Percentiles rank a stretch among this genome's conserved stretches.
These are phyloP conservation scores for Rhizopus delemar DNA, from an alignment of 371 early-diverging fungal genomes.

Conservation along the genomic window DNA sequence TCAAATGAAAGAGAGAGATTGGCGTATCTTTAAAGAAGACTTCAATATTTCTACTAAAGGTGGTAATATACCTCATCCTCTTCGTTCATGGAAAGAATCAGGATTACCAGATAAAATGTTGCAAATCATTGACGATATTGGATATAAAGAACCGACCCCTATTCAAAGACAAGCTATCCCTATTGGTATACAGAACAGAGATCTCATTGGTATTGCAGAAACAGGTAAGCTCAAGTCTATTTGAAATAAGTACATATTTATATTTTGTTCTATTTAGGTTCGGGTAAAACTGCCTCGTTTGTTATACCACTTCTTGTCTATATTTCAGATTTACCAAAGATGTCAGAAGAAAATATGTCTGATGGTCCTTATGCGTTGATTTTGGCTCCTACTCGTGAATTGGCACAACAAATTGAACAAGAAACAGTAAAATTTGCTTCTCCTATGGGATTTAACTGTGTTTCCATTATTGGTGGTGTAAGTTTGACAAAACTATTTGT, in stretches of 20 bases:
- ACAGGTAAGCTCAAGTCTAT: constrained; percentile 69
- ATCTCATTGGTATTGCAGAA: constrained; percentile 97
- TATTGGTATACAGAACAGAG: constrained; percentile 87
- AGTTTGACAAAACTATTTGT: constrained; percentile 21
- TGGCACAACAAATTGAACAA: constrained; percentile 92
- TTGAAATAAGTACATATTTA: not conserved
- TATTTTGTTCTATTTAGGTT: constrained; percentile 38
- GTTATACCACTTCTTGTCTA: constrained; percentile 94
- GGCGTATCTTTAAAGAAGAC: constrained; percentile 98
- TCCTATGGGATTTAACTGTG: constrained; percentile 81
- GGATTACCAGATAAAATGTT: constrained; percentile 68
- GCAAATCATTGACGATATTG: constrained; percentile 71
- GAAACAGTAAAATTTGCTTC: constrained; percentile 85
- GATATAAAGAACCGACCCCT: constrained; percentile 95
- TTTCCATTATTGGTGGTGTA: constrained; percentile 92
- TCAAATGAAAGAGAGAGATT: constrained; percentile 95
- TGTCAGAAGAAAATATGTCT: constrained; percentile 72
- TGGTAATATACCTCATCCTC: constrained; percentile 89
- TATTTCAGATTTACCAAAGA: constrained; percentile 77
- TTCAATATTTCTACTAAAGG: constrained; percentile 94
- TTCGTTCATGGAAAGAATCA: constrained; percentile 90
- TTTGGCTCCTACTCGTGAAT: constrained; percentile 95
- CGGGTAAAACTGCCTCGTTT: constrained; percentile 98
- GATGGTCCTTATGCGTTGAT: constrained; percentile 93
- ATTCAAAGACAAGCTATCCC: constrained; percentile 98